phyloP scores from a whole-genome alignment of 2,329 filamentous ascomycete genomes.

The Apiospora rasikravindrae region DNA sequence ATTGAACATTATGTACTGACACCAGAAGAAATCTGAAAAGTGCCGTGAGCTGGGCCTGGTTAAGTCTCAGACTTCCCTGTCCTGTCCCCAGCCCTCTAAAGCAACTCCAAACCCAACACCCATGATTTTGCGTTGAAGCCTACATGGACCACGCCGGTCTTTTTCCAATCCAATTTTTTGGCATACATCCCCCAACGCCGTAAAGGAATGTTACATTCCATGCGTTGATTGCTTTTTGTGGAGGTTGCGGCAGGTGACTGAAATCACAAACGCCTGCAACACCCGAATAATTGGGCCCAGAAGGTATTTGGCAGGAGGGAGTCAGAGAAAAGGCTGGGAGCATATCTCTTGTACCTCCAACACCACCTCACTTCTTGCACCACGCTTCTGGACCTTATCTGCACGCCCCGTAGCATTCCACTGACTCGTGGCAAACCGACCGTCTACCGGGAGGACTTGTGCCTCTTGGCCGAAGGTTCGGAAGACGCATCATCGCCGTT shows the following conservation, averaged over 20 bases:
- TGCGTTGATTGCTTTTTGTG: not conserved
- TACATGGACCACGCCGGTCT: constrained; percentile 3
- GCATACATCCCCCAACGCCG: not conserved
- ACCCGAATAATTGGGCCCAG: not conserved
- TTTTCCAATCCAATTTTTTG: not conserved
- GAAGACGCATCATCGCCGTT: constrained; percentile 23
- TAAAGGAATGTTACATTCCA: not conserved
- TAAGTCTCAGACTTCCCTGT: not conserved
- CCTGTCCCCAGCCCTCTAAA: not conserved
- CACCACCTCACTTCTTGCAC: not conserved
- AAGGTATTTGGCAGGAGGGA: not conserved
- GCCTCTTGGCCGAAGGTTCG: constrained; percentile 38
- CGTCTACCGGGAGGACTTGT: constrained; percentile 29
- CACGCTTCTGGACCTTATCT: not conserved
- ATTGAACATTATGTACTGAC: not conserved
- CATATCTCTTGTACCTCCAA: not conserved
- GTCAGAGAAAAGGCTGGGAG: not conserved
- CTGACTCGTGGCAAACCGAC: constrained; percentile 18
- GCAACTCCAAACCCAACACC: not conserved
- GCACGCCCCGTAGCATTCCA: not conserved
- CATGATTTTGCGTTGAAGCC: constrained; percentile 15
- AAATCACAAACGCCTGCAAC: not conserved
- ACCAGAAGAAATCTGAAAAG: not conserved
- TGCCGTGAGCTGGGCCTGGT: not conserved
- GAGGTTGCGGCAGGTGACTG: not conserved